Evolutionary conservation across 441 rosid genomes (phyloP), one percentile per base, ranked within the genome.

Genomic region (Adansonia madagascariensis): DNA sequence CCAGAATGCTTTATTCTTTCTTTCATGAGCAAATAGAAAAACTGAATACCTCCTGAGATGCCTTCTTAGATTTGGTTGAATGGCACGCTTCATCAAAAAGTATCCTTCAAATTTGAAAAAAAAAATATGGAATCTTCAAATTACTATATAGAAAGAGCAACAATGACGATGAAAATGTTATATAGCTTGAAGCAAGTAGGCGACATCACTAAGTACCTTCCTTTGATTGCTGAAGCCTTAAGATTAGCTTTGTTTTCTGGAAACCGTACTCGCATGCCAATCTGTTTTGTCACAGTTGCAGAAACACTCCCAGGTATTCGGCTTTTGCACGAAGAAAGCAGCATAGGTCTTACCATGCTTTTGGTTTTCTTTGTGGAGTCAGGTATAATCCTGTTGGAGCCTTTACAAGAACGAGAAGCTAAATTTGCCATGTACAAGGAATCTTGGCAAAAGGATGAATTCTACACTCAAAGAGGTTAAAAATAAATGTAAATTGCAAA

Each of bases 401-500:
- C 83, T 83, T 79, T 81, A 78, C 82, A 87, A 78, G 81, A 85
- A 63, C 91, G 86, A 77, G 92, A 89, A 56, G 97, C 98, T 77
- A 93, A 85, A 74, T 80, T 91, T 35, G 88, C 71, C 87, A 93
- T 86, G 80, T 80, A 81, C 56, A 86, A 46, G 10, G 95, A 93
- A 77, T 91, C 95, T 87, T 86, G 94, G 89, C 94, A 90, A 74
- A 84, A 82, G 10, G 80, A 82, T 71, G 87, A 87, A 52, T 84
- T 88, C 95, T 93, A 77, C 84, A 80, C 73, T 52, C 35, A 75
- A 18, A 75, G 73, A 64, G 24, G 64, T 77, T n/a, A 55, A 74
- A 53, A 43, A 73, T 44, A 4, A 55, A 50, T 47, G 27, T 5
- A 52, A 75, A 57, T n/a, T 46, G 75, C 74, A 71, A 65, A 50